Evolutionary conservation across 2,329 filamentous ascomycete genomes (phyloP), one percentile per base, ranked within the genome.

Genomic region (Lachnellula hyalina): DNA sequence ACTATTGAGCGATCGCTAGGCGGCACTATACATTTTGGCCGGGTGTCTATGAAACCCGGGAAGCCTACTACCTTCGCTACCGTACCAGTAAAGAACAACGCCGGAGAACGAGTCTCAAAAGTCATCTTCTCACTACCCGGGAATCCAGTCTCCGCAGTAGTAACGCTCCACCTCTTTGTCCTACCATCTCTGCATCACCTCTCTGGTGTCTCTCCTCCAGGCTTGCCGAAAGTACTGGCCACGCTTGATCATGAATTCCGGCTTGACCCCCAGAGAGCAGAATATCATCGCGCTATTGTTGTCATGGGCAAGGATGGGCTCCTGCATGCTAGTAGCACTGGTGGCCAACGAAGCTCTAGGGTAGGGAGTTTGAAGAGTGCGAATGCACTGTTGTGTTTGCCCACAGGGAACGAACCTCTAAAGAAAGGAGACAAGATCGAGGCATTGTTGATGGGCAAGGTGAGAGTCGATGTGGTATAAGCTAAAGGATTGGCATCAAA

Each of bases 61-160:
- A 99, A 97, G 72, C 94, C 94, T 2, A 96, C 92, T 0, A 99
- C 94, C 0, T 99, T 99, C 70, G 94, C 94, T 2, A 96, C 90
- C 0, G 81, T 97, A 0, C 85, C 89, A 1, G 76, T 81, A 40
- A 85, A 85, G 70, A 76, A 82, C 56, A 80, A 81, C 58, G 68
- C 65, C 1, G 82, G 84, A 19, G 75, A 81, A 41, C 79, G 84
- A 46, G 71, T 83, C 23, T 75, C 74, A 1, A 91, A 89, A 67
- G 79, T 86, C 55, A 83, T 99, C 61, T 99, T 99, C 73, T 89
- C 90, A 0, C 78, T 99, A 0, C 94, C 94, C 0, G 94, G 94
- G 0, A 99, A 99, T 69, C 94, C 94, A 0, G 94, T 93, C 2
- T 94, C 89, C 2, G 93, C 94, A 0, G 79, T 96, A 2, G 94